These are phyloP conservation scores for Cutaneotrichosporon mucoides DNA, from an alignment of 1,284 basidiomycete species.

Conservation along the genomic window DNA sequence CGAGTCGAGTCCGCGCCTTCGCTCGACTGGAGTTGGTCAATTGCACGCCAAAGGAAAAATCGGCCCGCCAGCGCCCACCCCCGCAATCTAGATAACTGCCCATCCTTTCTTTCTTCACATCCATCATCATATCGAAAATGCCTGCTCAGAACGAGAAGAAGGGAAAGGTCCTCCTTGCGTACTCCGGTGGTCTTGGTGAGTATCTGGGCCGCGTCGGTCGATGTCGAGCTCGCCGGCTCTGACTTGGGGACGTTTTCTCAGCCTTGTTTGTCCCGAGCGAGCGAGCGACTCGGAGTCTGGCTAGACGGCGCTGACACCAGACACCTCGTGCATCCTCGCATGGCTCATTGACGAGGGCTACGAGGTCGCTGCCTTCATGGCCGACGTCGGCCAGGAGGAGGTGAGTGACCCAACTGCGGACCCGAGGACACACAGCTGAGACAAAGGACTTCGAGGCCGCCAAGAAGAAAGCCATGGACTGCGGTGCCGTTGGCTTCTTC, in stretches of 20 bases:
- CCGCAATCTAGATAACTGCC: not conserved
- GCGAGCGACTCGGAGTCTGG: not conserved
- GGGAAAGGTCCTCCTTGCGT: slow-evolving; percentile 60
- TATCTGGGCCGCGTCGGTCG: slow-evolving; percentile 17
- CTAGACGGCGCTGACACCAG: slow-evolving; percentile 49
- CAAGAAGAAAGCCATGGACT: slow-evolving; percentile 80
- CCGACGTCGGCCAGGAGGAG: slow-evolving; percentile 98
- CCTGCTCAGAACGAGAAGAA: slow-evolving; percentile 41
- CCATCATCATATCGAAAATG: slow-evolving; percentile 10
- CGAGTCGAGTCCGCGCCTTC: no score
- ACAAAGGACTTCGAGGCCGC: slow-evolving; percentile 88
- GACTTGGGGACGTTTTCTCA: no score
- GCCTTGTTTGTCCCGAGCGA: not conserved
- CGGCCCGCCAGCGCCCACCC: no score
- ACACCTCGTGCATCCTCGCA: slow-evolving; percentile 93
- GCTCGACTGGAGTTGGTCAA: no score
- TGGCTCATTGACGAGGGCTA: slow-evolving; percentile 98
- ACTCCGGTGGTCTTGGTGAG: slow-evolving; percentile 95
- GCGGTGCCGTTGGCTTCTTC: slow-evolving; percentile 95
- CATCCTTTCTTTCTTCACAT: not conserved
- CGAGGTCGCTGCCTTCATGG: slow-evolving; percentile 98
- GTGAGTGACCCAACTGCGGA: slow-evolving; percentile 47
- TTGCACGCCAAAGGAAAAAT: no score
- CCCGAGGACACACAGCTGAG: not conserved
- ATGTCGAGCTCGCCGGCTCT: no score